These are phyloP conservation scores for Phytophthora niederhauseri DNA, from an alignment of 352 stramenopile genomes.

Conservation along the genomic window DNA sequence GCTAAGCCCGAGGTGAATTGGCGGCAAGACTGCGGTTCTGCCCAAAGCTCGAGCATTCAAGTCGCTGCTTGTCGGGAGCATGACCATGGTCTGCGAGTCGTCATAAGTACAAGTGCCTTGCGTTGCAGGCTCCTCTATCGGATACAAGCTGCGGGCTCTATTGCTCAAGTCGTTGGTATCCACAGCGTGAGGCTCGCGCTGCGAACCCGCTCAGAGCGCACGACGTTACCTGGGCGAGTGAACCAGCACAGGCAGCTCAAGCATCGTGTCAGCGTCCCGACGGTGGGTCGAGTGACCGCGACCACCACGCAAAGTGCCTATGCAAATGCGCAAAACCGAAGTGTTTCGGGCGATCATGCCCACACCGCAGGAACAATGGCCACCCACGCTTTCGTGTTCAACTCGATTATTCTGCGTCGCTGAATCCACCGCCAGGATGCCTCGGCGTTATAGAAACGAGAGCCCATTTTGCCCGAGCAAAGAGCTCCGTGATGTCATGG, in stretches of 20 bases:
- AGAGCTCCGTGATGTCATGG: conserved; percentile 16
- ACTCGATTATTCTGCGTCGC: background rate
- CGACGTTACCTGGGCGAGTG: too few species aligned
- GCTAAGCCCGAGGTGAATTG: too few species aligned
- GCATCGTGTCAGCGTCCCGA: background rate
- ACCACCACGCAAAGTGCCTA: background rate
- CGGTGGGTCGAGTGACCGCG: background rate
- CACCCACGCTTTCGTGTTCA: conserved; percentile 4
- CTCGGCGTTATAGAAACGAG: conserved; percentile 9
- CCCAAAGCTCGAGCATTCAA: too few species aligned
- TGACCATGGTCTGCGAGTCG: too few species aligned
- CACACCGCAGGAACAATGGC: conserved; percentile 8
- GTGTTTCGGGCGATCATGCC: conserved; percentile 17
- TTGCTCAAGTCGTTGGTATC: too few species aligned
- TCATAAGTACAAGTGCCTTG: too few species aligned
- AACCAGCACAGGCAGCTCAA: background rate
- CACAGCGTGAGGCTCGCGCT: too few species aligned
- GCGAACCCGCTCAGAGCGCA: too few species aligned
- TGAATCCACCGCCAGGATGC: background rate
- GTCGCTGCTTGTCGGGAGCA: too few species aligned
- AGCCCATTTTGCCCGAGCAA: background rate
- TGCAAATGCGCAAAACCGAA: conserved; percentile 25
- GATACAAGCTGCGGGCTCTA: too few species aligned
- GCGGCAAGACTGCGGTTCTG: too few species aligned
- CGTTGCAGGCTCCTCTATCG: too few species aligned